Conservation (phyloP, 257 asterid genomes). For the Nicotiana noctiflora region DNA sequence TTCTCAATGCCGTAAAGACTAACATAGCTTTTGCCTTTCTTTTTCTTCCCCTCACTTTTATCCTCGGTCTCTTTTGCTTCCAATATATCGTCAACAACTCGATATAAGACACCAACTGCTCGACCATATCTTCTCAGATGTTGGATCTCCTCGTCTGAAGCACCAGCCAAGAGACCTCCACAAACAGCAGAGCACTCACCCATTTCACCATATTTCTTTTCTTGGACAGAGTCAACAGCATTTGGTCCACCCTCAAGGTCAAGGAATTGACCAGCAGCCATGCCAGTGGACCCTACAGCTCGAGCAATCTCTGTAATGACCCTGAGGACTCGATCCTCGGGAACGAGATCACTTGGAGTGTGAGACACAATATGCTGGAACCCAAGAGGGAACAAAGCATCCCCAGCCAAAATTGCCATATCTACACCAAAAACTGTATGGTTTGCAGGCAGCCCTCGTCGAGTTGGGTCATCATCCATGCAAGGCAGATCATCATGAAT, state of each 20-base stretch:
- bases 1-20: constrained; percentile 77
- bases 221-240: constrained; percentile 67
- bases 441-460: constrained; percentile 85
- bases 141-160: constrained; percentile 81
- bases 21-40: constrained; percentile 64
- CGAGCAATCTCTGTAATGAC: constrained; percentile 88
- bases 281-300: constrained; percentile 96
- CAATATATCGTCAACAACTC: constrained; percentile 59
- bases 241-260: constrained; percentile 82
- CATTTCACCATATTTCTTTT: constrained; percentile 92
- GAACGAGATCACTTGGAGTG: constrained; percentile 72
- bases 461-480: constrained; percentile 94
- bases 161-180: constrained; percentile 80
- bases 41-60: constrained; percentile 19
- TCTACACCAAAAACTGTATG: constrained; percentile 84
- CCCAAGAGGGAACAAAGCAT: constrained; percentile 91
- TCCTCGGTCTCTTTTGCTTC: constrained; percentile 34
- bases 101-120: constrained; percentile 51
- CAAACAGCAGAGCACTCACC: constrained; percentile 94
- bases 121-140: constrained; percentile 47
- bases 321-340: constrained; percentile 52
- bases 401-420: constrained; percentile 96
- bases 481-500: constrained; percentile 95
- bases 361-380: constrained; percentile 86
- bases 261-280: constrained; percentile 91